phyloP scores from a whole-genome alignment of 805 yeast genomes.

The Blastobotrys parvus region DNA sequence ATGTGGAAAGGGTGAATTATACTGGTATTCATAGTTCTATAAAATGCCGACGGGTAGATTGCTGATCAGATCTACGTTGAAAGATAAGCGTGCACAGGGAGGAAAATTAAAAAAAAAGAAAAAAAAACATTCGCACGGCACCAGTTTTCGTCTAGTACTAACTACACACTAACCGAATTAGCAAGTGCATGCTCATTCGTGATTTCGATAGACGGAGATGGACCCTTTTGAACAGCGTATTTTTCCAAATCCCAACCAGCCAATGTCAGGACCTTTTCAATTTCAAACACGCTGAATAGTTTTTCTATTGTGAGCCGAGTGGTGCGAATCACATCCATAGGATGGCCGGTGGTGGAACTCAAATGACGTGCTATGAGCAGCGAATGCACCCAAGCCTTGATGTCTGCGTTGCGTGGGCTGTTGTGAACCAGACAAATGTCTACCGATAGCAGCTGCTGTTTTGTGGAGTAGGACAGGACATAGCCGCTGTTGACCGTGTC shows the following conservation, averaged over 20 bases:
- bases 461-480: slow-evolving; percentile 14
- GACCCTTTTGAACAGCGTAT: slow-evolving; percentile 14
- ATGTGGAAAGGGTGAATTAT: no score
- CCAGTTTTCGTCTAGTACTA: no score
- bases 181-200: not conserved
- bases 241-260: slow-evolving; percentile 20
- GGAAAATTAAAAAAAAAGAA: no score
- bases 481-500: slow-evolving; percentile 11
- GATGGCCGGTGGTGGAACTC: not conserved
- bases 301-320: slow-evolving; percentile 7
- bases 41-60: no score
- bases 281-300: slow-evolving; percentile 14
- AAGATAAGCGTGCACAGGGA: no score
- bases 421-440: slow-evolving; percentile 17
- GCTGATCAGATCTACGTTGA: no score
- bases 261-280: slow-evolving; percentile 10
- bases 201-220: slow-evolving; percentile 11
- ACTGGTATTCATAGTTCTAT: no score
- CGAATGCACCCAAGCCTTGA: slow-evolving; percentile 27
- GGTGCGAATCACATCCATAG: slow-evolving; percentile 9
- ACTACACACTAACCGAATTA: no score
- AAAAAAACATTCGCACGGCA: no score
- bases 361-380: slow-evolving; percentile 16
- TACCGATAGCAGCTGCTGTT: slow-evolving; percentile 12
- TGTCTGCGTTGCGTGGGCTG: slow-evolving; percentile 10